phyloP scores from a whole-genome alignment of 1,284 basidiomycete species.

The Trametes sp. region DNA sequence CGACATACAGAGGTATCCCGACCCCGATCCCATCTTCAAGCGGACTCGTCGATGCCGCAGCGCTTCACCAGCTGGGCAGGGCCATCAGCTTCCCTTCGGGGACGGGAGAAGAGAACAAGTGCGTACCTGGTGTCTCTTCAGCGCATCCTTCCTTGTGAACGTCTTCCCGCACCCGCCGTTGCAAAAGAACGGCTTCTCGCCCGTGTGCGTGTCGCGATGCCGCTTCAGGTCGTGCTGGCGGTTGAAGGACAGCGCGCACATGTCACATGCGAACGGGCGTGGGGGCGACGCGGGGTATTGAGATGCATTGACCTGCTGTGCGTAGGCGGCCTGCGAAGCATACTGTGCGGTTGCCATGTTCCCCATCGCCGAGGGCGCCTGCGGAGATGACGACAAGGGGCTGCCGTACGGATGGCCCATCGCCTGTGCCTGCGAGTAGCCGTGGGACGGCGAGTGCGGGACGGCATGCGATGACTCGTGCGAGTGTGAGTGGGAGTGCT shows the following conservation, averaged over 20 bases:
- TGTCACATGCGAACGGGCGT: constrained; percentile 76
- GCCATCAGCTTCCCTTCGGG: constrained; percentile 18
- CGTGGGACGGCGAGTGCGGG: constrained; percentile 34
- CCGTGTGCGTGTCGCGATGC: constrained; percentile 81
- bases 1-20: constrained; percentile 24
- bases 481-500: constrained; percentile 28
- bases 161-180: constrained; percentile 85
- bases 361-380: constrained; percentile 32
- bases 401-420: constrained; percentile 33
- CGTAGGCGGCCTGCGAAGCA: constrained; percentile 38
- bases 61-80: constrained; percentile 73
- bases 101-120: constrained; percentile 2
- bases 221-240: constrained; percentile 83
- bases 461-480: constrained; percentile 28
- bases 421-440: constrained; percentile 40
- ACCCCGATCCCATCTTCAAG: constrained; percentile 43
- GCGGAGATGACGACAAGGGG: constrained; percentile 35
- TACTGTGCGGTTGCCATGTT: constrained; percentile 39
- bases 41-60: constrained; percentile 73
- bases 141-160: constrained; percentile 82
- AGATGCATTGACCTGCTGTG: constrained; percentile 41
- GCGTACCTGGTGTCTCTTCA: constrained; percentile 79
- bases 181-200: constrained; percentile 81
- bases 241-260: constrained; percentile 83
- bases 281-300: constrained; percentile 74